Percentiles rank a stretch among this genome's conserved stretches.
Conservation (phyloP, 768 basidiomycete genomes). For the Candolleomyces efflorescens region DNA sequence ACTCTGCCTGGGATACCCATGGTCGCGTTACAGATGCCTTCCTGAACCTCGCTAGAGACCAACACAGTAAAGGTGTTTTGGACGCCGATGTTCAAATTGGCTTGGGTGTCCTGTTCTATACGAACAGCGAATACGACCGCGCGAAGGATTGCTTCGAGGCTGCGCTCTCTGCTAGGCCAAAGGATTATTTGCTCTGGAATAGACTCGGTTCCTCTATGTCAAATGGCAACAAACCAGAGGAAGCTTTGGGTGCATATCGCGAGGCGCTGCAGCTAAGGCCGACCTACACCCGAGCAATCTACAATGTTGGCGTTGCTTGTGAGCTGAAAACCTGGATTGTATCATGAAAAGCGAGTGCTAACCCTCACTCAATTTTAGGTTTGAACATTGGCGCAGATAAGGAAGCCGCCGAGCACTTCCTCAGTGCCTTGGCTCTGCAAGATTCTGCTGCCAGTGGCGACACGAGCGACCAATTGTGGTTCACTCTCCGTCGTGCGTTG, state of each 20-base stretch:
- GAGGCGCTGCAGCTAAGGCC: constrained; percentile 88
- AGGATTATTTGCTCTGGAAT: constrained; percentile 97
- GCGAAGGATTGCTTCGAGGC: constrained; percentile 95
- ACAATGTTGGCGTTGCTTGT: constrained; percentile 98
- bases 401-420: constrained; percentile 95
- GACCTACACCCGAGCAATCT: constrained; percentile 95
- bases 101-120: constrained; percentile 90
- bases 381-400: constrained; percentile 93
- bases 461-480: constrained; percentile 86
- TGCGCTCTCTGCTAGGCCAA: constrained; percentile 75
- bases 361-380: constrained; percentile 45
- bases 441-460: constrained; percentile 55
- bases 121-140: constrained; percentile 76
- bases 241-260: constrained; percentile 85
- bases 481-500: constrained; percentile 80
- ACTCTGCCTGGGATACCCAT: constrained; percentile 81
- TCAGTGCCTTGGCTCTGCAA: constrained; percentile 80
- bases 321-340: constrained; percentile 25
- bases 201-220: constrained; percentile 90
- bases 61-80: constrained; percentile 64
- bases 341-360: constrained; percentile 5
- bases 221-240: constrained; percentile 92
- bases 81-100: constrained; percentile 94
- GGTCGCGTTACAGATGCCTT: constrained; percentile 78
- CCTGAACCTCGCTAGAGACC: constrained; percentile 75